Base-by-base conservation (phyloP, 1,284 basidiomycete species). In the Termitomyces sp. region DNA sequence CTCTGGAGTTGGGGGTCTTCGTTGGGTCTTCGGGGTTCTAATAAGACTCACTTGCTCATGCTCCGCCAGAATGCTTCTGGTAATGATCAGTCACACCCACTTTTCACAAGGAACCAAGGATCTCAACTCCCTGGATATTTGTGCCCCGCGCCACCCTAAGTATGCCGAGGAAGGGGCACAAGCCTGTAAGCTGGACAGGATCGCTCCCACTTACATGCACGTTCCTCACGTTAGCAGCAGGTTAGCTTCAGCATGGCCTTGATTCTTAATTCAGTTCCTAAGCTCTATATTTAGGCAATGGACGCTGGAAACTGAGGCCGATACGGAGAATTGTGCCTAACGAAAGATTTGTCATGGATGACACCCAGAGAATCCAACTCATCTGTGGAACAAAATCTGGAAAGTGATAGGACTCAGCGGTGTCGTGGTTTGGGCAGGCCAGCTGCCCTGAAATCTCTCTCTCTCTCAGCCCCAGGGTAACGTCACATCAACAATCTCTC, bases 151-250 rank as follows among this genome's bases (percentile, higher is more conserved):
- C 28, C 43, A 45, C 24, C 17, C 10, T 45, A 31, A 17, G n/a
- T n/a, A n/a, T n/a, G n/a, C n/a, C n/a, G n/a, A n/a, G n/a, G 10
- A 31, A 30, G 10, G 30, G 44, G 24, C 9, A 48, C 10, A 12
- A 33, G n/a, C 26, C 30, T 15, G 36, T 24, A 36, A 21, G 26
- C 44, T 34, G n/a, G n/a, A n/a, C n/a, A 30, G 40, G 43, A 21
- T 15, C 12, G 17, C 17, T 26, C 26, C 38, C 30, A 33, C 13
- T 28, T 21, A 30, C 41, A 28, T n/a, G 42, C 19, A 10, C 40
- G 21, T 49, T 33, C 33, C 46, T 54, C 52, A 38, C 39, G 34
- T 46, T 41, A 47, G 41, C 43, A 44, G 30, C 42, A 50, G 39
- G 39, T 41, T 3, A 50, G 45, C 46, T 44, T 40, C 44, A 34